Conservation (phyloP, 805 yeast species). For the Yamadazyma takamatsuzukensis region DNA sequence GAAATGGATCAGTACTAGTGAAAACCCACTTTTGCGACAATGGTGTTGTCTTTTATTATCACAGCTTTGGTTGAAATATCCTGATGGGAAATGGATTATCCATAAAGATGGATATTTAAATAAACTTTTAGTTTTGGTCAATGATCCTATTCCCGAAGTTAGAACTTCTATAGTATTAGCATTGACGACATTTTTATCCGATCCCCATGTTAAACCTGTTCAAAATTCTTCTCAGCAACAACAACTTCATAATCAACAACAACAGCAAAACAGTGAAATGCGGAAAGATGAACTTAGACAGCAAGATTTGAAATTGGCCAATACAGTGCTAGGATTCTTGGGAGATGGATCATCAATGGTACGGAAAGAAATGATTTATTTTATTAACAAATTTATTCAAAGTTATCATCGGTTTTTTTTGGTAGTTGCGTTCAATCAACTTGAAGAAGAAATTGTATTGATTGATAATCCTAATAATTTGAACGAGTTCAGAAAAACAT, state of each 20-base stretch:
- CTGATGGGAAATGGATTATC: constrained; percentile 72
- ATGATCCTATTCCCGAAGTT: constrained; percentile 94
- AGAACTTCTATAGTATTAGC: constrained; percentile 80
- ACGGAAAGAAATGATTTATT: constrained; percentile 76
- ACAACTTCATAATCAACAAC: constrained; percentile 15
- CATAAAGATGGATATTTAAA: constrained; percentile 61
- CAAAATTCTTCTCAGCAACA: constrained; percentile 12
- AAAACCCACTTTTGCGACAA: constrained; percentile 82
- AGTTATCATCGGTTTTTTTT: constrained; percentile 71
- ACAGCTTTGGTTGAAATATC: constrained; percentile 67
- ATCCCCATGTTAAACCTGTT: constrained; percentile 17
- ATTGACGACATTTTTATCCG: constrained; percentile 63
- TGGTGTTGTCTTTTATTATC: constrained; percentile 85
- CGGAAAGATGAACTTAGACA: constrained; percentile 50
- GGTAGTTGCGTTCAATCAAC: constrained; percentile 80
- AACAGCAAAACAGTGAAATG: constrained; percentile 21
- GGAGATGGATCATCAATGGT: constrained; percentile 91
- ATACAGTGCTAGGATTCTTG: constrained; percentile 60
- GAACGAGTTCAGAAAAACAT: constrained; percentile 59
- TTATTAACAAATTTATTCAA: constrained; percentile 69
- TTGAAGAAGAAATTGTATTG: constrained; percentile 74
- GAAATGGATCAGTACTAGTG: constrained; percentile 64
- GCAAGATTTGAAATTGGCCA: constrained; percentile 69
- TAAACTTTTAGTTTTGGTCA: constrained; percentile 53
- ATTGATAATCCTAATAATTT: constrained; percentile 58